A percentile compares a stretch with the other conserved stretches of the same genome.
These are phyloP conservation scores for Tricholoma terreum DNA, from an alignment of 768 basidiomycete species.

Conservation along the genomic window DNA sequence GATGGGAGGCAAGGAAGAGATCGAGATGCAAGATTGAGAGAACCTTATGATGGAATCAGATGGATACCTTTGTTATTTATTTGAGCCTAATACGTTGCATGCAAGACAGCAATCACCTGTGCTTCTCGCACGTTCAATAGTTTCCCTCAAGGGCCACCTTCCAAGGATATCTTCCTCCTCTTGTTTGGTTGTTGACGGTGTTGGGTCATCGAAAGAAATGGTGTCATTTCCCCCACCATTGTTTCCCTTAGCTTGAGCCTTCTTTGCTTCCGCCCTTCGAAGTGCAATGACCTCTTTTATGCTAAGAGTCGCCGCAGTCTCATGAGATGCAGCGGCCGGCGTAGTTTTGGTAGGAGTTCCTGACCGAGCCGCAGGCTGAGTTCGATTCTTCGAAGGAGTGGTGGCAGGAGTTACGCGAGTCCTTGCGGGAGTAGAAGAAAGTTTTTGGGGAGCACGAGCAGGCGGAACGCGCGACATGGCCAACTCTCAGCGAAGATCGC, in stretches of 20 bases:
- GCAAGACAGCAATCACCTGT: conserved; percentile 54
- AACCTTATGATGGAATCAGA: conserved; percentile 58
- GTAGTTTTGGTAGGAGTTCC: conserved; percentile 17
- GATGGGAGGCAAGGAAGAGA: conserved; percentile 72
- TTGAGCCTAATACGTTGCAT: conserved; percentile 33
- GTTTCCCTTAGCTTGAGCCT: conserved; percentile 35
- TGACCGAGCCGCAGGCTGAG: conserved; percentile 20
- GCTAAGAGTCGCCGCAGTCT: conserved; percentile 33
- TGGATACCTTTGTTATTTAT: conserved; percentile 45
- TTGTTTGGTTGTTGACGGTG: conserved; percentile 32
- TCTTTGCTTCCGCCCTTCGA: conserved; percentile 76
- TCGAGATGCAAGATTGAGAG: conserved; percentile 73
- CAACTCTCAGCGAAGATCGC: neutral
- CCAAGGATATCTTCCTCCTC: conserved; percentile 58
- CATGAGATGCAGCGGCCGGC: conserved; percentile 8
- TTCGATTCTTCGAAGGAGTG: conserved; percentile 18
- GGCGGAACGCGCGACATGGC: conserved; percentile 37
- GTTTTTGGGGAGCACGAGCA: conserved; percentile 25
- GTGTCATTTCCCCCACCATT: conserved; percentile 33
- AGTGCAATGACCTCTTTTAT: conserved; percentile 79
- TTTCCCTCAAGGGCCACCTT: conserved; percentile 64
- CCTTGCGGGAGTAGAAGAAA: conserved; percentile 25
- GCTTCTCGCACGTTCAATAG: conserved; percentile 73
- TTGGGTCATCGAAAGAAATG: conserved; percentile 46
- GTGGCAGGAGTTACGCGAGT: conserved; percentile 16